phyloP scores from a whole-genome alignment of 179 eudicot species.

The Kewa caespitosa region DNA sequence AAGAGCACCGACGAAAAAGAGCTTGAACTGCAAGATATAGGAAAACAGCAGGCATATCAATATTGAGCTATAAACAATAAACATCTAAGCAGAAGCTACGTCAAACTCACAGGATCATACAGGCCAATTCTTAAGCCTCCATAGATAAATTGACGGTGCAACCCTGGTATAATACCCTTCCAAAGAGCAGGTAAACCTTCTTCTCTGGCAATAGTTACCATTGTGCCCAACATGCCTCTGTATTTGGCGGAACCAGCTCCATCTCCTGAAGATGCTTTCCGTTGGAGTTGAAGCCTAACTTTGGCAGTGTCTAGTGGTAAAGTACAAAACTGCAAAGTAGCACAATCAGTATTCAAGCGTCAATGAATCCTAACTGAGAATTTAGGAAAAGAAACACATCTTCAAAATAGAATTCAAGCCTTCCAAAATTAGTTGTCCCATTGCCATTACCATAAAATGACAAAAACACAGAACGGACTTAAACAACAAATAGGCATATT shows the following conservation, averaged over 20 bases:
- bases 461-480: no score
- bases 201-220: slow-evolving; percentile 69
- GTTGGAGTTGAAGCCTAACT: slow-evolving; percentile 88
- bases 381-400: not conserved
- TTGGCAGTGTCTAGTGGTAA: slow-evolving; percentile 82
- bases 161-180: slow-evolving; percentile 81
- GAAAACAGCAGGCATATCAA: slow-evolving; percentile 4
- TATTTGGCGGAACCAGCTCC: slow-evolving; percentile 51
- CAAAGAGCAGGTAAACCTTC: slow-evolving; percentile 83
- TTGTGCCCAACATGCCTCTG: slow-evolving; percentile 64
- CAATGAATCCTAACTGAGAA: no score
- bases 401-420: not conserved
- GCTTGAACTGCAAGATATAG: slow-evolving; percentile 58
- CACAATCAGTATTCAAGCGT: no score
- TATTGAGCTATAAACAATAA: slow-evolving; percentile 3
- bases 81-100: slow-evolving; percentile 2
- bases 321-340: slow-evolving; percentile 71
- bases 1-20: slow-evolving; percentile 54
- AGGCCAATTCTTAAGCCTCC: slow-evolving; percentile 87
- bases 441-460: no score
- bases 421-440: no score
- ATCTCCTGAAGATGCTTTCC: slow-evolving; percentile 54
- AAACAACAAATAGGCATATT: no score
- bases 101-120: slow-evolving; percentile 71
- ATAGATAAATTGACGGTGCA: slow-evolving; percentile 78